phyloP scores from a whole-genome alignment of 78 protist genomes.

The Dictyostelium intermedium region DNA sequence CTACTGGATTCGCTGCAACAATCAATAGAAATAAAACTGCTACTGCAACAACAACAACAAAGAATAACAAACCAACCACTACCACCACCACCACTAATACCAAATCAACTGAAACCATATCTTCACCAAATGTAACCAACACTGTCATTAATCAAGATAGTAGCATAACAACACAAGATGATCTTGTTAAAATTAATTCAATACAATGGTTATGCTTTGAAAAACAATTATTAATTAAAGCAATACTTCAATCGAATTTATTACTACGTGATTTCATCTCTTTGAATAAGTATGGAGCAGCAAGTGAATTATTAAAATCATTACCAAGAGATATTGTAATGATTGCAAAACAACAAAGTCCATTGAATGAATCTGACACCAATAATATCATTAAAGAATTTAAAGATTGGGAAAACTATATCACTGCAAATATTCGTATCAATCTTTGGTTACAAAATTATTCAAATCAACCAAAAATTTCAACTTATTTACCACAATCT shows the following conservation, averaged over 20 bases:
- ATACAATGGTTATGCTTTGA: constrained; percentile 45
- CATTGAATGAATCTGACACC: background rate
- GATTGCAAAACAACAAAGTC: background rate
- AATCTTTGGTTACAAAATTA: constrained; percentile 46
- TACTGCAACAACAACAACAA: background rate
- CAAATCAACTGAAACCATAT: background rate
- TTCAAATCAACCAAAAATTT: constrained; percentile 42
- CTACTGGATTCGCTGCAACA: background rate
- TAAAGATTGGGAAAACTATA: constrained; percentile 32
- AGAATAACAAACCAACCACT: background rate
- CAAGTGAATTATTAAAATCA: background rate
- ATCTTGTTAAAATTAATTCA: constrained; percentile 32
- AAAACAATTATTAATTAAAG: constrained; percentile 32
- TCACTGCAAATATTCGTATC: constrained; percentile 7
- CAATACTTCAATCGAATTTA: constrained; percentile 16
- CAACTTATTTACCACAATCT: constrained; percentile 8
- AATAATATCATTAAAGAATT: constrained; percentile 52
- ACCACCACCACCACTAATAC: background rate
- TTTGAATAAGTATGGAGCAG: constrained; percentile 2
- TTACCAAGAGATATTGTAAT: constrained; percentile 37
- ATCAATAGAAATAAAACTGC: background rate
- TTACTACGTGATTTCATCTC: constrained; percentile 42
- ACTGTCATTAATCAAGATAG: background rate
- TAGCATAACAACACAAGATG: constrained; percentile 17
- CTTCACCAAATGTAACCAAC: background rate